A percentile compares a stretch with the other conserved stretches of the same genome.
These are phyloP conservation scores for Suillus spraguei DNA, from an alignment of 768 basidiomycete species.

Conservation along the genomic window DNA sequence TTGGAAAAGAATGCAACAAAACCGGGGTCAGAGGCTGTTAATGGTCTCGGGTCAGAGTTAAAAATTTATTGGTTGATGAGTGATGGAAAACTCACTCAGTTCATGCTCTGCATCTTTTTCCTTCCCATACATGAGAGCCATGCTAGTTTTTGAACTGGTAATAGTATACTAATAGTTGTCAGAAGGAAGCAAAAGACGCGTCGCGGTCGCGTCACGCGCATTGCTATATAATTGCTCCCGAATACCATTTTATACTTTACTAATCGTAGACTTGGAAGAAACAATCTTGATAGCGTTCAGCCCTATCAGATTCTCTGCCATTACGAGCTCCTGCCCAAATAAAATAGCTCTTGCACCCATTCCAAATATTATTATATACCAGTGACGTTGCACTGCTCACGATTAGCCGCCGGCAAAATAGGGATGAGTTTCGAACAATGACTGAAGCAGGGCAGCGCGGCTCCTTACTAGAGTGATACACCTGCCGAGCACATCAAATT, in stretches of 20 bases:
- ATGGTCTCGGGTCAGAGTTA: slow-evolving; percentile 44
- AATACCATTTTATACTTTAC: not conserved
- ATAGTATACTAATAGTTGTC: not conserved
- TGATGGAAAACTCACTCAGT: slow-evolving; percentile 6
- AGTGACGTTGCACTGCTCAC: too few relatives aligned
- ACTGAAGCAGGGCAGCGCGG: too few relatives aligned
- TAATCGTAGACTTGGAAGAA: too few relatives aligned
- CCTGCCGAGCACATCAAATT: too few relatives aligned
- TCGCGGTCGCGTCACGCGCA: slow-evolving; percentile 2
- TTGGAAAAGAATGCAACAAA: slow-evolving; percentile 73
- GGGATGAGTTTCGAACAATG: too few relatives aligned
- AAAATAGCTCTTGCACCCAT: too few relatives aligned
- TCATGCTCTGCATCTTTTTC: slow-evolving; percentile 56
- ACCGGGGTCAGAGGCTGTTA: slow-evolving; percentile 61
- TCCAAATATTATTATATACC: too few relatives aligned
- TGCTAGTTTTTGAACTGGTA: slow-evolving; percentile 20
- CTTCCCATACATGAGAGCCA: slow-evolving; percentile 64
- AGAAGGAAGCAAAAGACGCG: slow-evolving; percentile 1
- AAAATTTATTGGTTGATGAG: not conserved
- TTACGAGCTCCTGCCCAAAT: too few relatives aligned
- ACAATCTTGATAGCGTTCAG: too few relatives aligned
- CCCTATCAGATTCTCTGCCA: too few relatives aligned
- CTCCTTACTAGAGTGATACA: too few relatives aligned
- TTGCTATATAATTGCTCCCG: slow-evolving; percentile 3
- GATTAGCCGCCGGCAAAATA: too few relatives aligned